phyloP scores from a whole-genome alignment of 768 basidiomycete genomes.

The Lactarius tabidus region DNA sequence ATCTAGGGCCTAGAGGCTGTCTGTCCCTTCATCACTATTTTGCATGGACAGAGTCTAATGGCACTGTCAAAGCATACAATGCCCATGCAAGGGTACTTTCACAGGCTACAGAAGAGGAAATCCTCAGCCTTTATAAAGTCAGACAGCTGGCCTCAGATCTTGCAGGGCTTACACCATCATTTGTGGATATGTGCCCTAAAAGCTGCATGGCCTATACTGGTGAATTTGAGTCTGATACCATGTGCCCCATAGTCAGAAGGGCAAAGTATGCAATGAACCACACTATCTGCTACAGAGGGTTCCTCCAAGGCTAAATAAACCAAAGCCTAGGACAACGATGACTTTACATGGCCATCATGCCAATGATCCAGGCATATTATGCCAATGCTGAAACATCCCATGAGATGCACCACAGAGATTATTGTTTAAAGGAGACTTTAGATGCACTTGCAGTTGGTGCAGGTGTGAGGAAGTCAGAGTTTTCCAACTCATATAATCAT shows the following conservation, averaged over 20 bases:
- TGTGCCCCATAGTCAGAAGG: background rate
- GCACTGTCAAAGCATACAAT: background rate
- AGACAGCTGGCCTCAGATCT: background rate
- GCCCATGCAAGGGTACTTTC: background rate
- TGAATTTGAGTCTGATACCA: background rate
- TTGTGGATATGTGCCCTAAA: constrained; percentile 1
- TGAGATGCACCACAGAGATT: background rate
- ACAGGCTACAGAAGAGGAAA: background rate
- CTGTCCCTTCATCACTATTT: no score
- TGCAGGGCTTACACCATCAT: background rate
- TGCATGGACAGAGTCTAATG: no score
- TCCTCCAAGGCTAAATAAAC: background rate
- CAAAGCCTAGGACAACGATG: background rate
- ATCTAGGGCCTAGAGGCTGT: no score
- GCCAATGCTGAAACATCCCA: constrained; percentile 1
- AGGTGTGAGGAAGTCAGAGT: background rate
- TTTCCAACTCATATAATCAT: background rate
- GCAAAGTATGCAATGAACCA: background rate
- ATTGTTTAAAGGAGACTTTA: background rate
- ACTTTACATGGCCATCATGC: background rate
- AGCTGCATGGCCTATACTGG: constrained; percentile 2
- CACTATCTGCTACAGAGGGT: background rate
- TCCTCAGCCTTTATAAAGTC: background rate
- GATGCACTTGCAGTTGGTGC: background rate
- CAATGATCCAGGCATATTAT: background rate